phyloP scores from a whole-genome alignment of 2,329 filamentous ascomycete genomes.

The Alternaria brassicae region DNA sequence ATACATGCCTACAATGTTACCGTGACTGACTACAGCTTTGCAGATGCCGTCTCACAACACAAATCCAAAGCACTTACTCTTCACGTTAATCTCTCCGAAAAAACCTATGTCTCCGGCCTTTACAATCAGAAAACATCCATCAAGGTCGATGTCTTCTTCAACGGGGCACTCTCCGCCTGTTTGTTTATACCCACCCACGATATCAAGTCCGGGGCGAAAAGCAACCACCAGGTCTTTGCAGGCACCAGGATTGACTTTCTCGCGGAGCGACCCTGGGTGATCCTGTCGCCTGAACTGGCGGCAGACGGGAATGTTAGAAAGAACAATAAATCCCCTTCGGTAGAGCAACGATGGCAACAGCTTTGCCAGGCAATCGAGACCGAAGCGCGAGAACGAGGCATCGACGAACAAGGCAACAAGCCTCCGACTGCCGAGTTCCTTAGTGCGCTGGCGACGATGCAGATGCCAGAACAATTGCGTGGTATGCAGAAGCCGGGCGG shows the following conservation, averaged over 20 bases:
- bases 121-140: slow-evolving; percentile 42
- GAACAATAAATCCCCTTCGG: slow-evolving; percentile 6
- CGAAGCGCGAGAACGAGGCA: slow-evolving; percentile 48
- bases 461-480: slow-evolving; percentile 46
- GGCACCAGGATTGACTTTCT: slow-evolving; percentile 51
- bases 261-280: slow-evolving; percentile 55
- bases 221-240: slow-evolving; percentile 43
- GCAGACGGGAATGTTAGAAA: slow-evolving; percentile 29
- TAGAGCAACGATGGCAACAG: slow-evolving; percentile 45
- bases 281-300: slow-evolving; percentile 40
- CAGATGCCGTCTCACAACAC: not conserved
- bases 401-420: slow-evolving; percentile 38
- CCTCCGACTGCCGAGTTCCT: slow-evolving; percentile 51
- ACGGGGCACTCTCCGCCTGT: slow-evolving; percentile 53
- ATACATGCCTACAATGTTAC: not conserved
- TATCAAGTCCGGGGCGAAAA: slow-evolving; percentile 22
- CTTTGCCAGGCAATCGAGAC: slow-evolving; percentile 38
- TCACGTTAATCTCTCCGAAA: slow-evolving; percentile 41
- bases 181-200: slow-evolving; percentile 35
- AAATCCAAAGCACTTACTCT: slow-evolving; percentile 36
- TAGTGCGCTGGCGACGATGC: slow-evolving; percentile 45
- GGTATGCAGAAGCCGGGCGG: slow-evolving; percentile 41
- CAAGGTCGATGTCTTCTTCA: slow-evolving; percentile 59
- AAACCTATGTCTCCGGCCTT: slow-evolving; percentile 39
- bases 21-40: not conserved